Evolutionary conservation across 345 rosid species (phyloP).

Genomic region (Eutrema yunnanense): DNA sequence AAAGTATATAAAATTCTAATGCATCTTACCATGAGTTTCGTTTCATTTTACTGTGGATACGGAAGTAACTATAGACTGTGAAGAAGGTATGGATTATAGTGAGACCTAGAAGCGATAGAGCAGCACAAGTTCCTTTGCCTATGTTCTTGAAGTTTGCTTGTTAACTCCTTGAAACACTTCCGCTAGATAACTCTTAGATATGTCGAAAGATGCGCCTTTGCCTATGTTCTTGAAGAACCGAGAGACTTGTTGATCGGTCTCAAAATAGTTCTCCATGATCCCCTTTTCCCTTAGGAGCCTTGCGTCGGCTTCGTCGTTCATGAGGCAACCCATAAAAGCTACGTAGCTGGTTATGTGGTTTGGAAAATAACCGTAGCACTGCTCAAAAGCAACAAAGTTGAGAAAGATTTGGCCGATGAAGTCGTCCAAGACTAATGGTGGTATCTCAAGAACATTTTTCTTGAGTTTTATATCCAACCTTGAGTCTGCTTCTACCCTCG

Average conservation of each 20-base stretch:
- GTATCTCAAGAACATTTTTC: slow-evolving; percentile 7
- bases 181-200: slow-evolving; percentile 29
- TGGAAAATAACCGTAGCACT: slow-evolving; percentile 34
- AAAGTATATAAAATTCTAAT: too few species aligned
- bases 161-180: slow-evolving; percentile 39
- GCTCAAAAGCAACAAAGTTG: slow-evolving; percentile 48
- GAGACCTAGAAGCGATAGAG: too few species aligned
- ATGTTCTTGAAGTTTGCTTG: slow-evolving; percentile 3
- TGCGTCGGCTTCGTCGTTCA: slow-evolving; percentile 32
- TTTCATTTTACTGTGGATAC: too few species aligned
- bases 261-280: slow-evolving; percentile 40
- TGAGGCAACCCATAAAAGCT: slow-evolving; percentile 40
- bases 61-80: too few species aligned
- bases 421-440: slow-evolving; percentile 32
- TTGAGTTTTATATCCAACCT: too few species aligned
- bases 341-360: slow-evolving; percentile 40
- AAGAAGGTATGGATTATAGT: too few species aligned
- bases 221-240: slow-evolving; percentile 39
- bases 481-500: too few species aligned
- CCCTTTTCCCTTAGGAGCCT: slow-evolving; percentile 31
- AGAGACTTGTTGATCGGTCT: slow-evolving; percentile 36
- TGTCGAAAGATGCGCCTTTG: slow-evolving; percentile 40
- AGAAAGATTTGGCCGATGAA: slow-evolving; percentile 31
- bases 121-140: too few species aligned
- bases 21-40: too few species aligned